Conservation (phyloP, 2,329 filamentous ascomycete genomes). For the Stagonosporopsis cucurbitacearum region DNA sequence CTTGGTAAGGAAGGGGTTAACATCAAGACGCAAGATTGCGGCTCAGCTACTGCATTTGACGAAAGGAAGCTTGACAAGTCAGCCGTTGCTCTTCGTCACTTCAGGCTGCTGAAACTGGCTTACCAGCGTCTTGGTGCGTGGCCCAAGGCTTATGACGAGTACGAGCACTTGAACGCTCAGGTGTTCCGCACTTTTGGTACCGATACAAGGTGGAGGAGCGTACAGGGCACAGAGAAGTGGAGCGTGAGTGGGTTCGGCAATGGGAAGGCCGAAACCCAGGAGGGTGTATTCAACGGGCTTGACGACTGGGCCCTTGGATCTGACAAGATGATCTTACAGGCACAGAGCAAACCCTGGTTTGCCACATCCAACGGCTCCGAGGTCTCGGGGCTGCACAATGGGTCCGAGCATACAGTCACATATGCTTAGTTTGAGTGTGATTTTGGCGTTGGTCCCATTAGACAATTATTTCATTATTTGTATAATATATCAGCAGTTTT, state of each 20-base stretch:
- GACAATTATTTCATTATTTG: no score
- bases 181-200: conserved; percentile 51
- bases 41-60: conserved; percentile 34
- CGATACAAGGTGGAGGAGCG: conserved; percentile 48
- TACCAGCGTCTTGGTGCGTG: conserved; percentile 54
- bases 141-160: conserved; percentile 58
- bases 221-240: conserved; percentile 58
- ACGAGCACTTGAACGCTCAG: conserved; percentile 56
- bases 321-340: conserved; percentile 23
- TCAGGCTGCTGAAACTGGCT: conserved; percentile 48
- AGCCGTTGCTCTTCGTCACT: conserved; percentile 41
- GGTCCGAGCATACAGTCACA: conserved; percentile 1
- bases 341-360: conserved; percentile 18
- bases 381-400: neutral
- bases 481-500: neutral
- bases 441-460: neutral
- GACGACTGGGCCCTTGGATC: conserved; percentile 43
- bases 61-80: conserved; percentile 36
- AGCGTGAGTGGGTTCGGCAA: conserved; percentile 53
- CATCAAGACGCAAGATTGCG: conserved; percentile 33
- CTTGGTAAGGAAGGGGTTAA: conserved; percentile 46
- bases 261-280: conserved; percentile 55
- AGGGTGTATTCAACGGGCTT: conserved; percentile 43
- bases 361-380: neutral
- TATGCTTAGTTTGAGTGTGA: neutral